Base-by-base conservation (phyloP, 2,329 filamentous ascomycete species). In the Eurotiales sp. region DNA sequence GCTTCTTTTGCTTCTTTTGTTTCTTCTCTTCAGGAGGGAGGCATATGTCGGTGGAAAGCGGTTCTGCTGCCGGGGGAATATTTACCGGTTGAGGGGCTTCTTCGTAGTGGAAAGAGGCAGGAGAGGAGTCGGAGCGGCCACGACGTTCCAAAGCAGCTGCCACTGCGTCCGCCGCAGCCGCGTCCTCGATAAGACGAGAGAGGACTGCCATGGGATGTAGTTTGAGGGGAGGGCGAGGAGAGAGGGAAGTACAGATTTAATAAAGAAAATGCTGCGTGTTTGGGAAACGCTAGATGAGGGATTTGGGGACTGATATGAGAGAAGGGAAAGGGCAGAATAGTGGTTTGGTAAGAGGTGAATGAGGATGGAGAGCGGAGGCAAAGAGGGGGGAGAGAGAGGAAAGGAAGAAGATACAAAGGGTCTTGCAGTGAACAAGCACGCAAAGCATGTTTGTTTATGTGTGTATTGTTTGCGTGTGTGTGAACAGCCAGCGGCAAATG, bases 341-440 rank as follows among this genome's bases (percentile, higher is more conserved):
- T 12, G 8, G n/a, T n/a, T n/a, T n/a, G n/a, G n/a, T n/a, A 41
- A 12, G 11, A 23, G 34, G 14, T 4, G 22, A 34, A 22, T 8
- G 17, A 25, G 32, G 29, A 17, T 25, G 23, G 19, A 48, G 14
- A 30, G 17, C 11, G 27, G 32, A 46, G 29, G 29, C 43, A 30
- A 45, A 15, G 46, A 21, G 7, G 36, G 41, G 32, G 22, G 36
- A 55, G 11, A 39, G 29, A 50, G 37, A 30, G 15, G 29, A 40
- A 44, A 41, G n/a, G 17, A 45, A 8, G 19, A 17, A 15, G 55
- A 51, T 46, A 44, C 32, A 32, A 22, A 30, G 39, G 14, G n/a
- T n/a, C n/a, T n/a, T n/a, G n/a, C n/a, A n/a, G n/a, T n/a, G n/a
- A n/a, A n/a, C n/a, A n/a, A n/a, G n/a, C n/a, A n/a, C n/a, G n/a